phyloP scores from a whole-genome alignment of 768 basidiomycete species.

The Xanthoconium purpureum region DNA sequence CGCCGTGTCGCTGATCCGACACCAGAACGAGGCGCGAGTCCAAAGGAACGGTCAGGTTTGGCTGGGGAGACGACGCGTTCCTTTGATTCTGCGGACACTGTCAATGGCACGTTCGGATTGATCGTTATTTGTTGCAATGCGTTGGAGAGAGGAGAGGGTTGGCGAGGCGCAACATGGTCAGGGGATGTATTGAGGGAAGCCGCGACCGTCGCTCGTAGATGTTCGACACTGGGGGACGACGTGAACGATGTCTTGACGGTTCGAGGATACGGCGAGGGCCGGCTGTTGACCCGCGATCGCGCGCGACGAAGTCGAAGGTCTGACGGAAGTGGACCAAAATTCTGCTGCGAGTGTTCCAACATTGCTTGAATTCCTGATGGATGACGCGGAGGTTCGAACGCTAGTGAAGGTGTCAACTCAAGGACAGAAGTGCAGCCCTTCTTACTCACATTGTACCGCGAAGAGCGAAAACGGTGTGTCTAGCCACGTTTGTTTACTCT shows the following conservation, averaged over 20 bases:
- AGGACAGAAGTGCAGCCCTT: not conserved
- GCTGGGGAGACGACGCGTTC: slow-evolving; percentile 25
- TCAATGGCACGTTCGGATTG: slow-evolving; percentile 39
- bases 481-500: slow-evolving; percentile 62
- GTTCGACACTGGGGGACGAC: slow-evolving; percentile 34
- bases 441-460: slow-evolving; percentile 63
- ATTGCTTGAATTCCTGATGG: slow-evolving; percentile 69
- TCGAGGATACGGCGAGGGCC: slow-evolving; percentile 73
- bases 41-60: slow-evolving; percentile 29
- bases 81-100: slow-evolving; percentile 33
- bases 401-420: slow-evolving; percentile 34
- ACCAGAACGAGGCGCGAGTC: slow-evolving; percentile 41
- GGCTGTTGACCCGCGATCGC: slow-evolving; percentile 66
- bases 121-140: slow-evolving; percentile 44
- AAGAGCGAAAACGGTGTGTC: slow-evolving; percentile 77
- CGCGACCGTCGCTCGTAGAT: slow-evolving; percentile 27
- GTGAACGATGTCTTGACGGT: slow-evolving; percentile 45
- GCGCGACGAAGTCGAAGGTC: slow-evolving; percentile 61
- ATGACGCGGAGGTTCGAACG: slow-evolving; percentile 67
- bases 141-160: slow-evolving; percentile 22
- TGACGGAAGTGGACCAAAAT: slow-evolving; percentile 68
- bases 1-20: slow-evolving; percentile 56
- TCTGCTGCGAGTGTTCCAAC: slow-evolving; percentile 68
- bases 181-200: slow-evolving; percentile 20
- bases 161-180: slow-evolving; percentile 13